Evolutionary conservation across 192 early-diverging fungal species (phyloP).

Genomic region (Chytriomyces confervae): DNA sequence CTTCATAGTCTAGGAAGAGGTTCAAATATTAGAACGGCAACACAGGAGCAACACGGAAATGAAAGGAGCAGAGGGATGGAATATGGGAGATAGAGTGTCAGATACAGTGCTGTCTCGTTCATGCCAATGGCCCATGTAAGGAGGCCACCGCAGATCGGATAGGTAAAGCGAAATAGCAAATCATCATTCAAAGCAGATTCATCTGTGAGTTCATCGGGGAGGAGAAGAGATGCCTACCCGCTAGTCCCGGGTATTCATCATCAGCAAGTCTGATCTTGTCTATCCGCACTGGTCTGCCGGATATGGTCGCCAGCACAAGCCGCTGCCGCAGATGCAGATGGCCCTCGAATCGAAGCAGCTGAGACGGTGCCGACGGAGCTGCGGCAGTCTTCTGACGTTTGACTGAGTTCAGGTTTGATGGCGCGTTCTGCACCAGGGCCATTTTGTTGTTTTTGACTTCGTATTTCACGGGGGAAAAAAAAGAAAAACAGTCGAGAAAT

Average conservation of each 20-base stretch:
- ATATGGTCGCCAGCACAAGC: conserved; percentile 85
- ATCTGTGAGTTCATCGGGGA: not conserved
- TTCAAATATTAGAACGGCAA: not conserved
- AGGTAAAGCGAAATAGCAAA: conserved; percentile 34
- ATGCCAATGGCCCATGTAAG: not conserved
- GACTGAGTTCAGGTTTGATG: too few species aligned
- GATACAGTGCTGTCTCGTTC: conserved; percentile 28
- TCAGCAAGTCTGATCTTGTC: conserved; percentile 79
- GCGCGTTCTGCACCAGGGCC: too few species aligned
- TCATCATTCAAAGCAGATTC: conserved; percentile 11
- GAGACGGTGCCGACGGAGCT: not conserved
- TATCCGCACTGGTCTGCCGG: conserved; percentile 82
- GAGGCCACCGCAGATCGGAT: conserved; percentile 4
- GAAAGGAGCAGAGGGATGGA: not conserved
- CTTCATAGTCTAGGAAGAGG: conserved; percentile 80
- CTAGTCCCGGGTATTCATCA: conserved; percentile 79
- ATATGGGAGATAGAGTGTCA: not conserved
- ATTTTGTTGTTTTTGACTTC: too few species aligned
- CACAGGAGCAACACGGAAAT: not conserved
- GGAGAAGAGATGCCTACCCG: conserved; percentile 55
- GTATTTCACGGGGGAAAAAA: too few species aligned
- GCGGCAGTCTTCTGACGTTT: not conserved
- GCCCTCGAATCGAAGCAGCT: conserved; percentile 68
- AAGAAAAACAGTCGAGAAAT: too few species aligned
- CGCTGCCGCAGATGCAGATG: conserved; percentile 89